Evolutionary conservation across 495 filamentous ascomycete species (phyloP).

Genomic region (Talaromyces nanjingensis): DNA sequence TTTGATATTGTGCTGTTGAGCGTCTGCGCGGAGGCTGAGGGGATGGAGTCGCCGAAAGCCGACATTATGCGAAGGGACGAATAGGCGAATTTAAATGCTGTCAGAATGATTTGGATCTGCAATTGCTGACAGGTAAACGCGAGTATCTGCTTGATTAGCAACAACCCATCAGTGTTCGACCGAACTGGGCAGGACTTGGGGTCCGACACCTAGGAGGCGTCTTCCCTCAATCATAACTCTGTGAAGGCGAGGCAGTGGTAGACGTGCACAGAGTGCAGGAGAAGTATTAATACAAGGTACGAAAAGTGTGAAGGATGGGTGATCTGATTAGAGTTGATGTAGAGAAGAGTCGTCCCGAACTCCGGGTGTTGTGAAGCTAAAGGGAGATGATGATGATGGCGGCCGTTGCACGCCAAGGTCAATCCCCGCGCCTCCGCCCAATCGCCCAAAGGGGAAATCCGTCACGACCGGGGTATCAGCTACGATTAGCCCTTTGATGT

Average conservation of each 20-base stretch:
- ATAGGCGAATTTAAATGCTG: neutral
- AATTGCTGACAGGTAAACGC: neutral
- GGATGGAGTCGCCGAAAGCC: neutral
- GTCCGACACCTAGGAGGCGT: constrained; percentile 10
- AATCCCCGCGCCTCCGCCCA: neutral
- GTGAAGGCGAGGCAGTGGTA: neutral
- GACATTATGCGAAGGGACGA: neutral
- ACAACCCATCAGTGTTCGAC: neutral
- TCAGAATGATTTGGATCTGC: neutral
- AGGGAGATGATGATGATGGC: neutral
- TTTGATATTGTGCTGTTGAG: constrained; percentile 14
- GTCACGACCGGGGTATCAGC: neutral
- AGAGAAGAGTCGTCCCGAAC: neutral
- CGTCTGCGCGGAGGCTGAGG: neutral
- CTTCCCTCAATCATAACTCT: constrained; percentile 8
- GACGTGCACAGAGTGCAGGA: neutral
- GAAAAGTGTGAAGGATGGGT: neutral
- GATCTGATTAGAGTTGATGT: neutral
- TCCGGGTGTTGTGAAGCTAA: neutral
- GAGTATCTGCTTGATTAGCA: neutral
- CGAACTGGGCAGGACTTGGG: constrained; percentile 5
- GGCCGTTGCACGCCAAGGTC: neutral
- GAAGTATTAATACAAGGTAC: neutral
- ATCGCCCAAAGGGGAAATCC: neutral
- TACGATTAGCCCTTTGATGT: neutral